Conservation (phyloP, 2,329 filamentous ascomycete genomes). For the Clarireedia homoeocarpa region DNA sequence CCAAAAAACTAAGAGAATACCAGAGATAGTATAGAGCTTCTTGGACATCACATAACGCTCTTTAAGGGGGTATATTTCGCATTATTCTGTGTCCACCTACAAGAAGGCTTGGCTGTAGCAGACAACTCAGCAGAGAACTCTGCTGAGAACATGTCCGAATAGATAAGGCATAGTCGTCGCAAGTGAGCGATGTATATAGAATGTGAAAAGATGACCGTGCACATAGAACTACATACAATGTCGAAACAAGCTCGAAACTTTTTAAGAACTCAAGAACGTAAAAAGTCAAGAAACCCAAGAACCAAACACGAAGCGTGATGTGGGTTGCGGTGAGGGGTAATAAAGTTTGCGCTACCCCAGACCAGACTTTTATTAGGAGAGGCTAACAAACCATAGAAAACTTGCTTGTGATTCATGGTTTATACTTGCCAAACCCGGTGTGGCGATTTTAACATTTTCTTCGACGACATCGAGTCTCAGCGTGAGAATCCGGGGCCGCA, state of each 20-base stretch:
- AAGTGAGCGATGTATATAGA: background rate
- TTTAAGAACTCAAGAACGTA: background rate
- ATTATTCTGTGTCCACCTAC: too few relatives aligned
- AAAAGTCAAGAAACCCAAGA: too few relatives aligned
- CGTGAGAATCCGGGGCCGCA: too few relatives aligned
- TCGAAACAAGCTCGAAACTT: conserved; percentile 1
- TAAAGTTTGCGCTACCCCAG: conserved; percentile 8
- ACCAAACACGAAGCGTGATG: background rate
- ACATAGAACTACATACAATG: background rate
- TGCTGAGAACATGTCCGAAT: background rate
- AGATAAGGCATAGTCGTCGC: background rate
- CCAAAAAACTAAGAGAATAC: too few relatives aligned
- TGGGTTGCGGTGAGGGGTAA: background rate
- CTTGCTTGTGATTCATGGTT: background rate
- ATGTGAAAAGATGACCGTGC: background rate
- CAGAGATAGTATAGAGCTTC: too few relatives aligned
- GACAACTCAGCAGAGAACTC: background rate
- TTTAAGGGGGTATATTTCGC: too few relatives aligned
- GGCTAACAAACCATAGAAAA: background rate
- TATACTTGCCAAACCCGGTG: too few relatives aligned
- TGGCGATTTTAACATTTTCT: too few relatives aligned
- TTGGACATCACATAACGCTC: too few relatives aligned
- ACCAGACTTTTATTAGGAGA: background rate
- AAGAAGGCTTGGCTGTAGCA: background rate
- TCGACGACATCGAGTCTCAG: too few relatives aligned